These are phyloP conservation scores for Malania oleifera DNA, from an alignment of 164 flowering plant genomes.

Conservation along the genomic window DNA sequence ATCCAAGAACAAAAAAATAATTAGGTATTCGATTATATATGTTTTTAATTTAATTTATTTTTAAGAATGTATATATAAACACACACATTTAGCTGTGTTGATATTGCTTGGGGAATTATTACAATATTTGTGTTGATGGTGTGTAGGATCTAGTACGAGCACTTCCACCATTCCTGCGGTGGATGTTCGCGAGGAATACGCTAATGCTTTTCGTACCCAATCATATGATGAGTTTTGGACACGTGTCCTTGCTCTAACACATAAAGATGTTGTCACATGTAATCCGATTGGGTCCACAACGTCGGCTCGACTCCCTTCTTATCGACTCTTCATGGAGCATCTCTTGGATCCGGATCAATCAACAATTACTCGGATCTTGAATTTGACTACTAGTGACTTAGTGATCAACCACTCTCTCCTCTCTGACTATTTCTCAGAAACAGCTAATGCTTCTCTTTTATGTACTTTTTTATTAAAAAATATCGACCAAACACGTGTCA, in stretches of 20 bases:
- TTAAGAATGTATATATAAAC: too few species aligned
- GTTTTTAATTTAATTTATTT: too few species aligned
- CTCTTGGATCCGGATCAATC: slow-evolving; percentile 68
- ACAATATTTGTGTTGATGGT: neutral
- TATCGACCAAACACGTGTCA: slow-evolving; percentile 34
- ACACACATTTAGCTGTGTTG: too few species aligned
- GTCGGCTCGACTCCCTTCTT: slow-evolving; percentile 58
- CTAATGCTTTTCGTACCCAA: slow-evolving; percentile 68
- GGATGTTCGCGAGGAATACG: slow-evolving; percentile 66
- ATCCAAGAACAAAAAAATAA: too few species aligned
- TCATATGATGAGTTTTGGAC: slow-evolving; percentile 70
- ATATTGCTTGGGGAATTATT: too few species aligned
- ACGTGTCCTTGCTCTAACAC: slow-evolving; percentile 37
- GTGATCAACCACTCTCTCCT: slow-evolving; percentile 32
- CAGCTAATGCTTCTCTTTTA: slow-evolving; percentile 54
- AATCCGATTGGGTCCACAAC: slow-evolving; percentile 35
- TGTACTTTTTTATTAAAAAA: slow-evolving; percentile 46
- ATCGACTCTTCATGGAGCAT: slow-evolving; percentile 59
- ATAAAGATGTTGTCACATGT: slow-evolving; percentile 16
- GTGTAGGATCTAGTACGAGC: slow-evolving; percentile 2
- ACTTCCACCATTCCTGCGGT: neutral
- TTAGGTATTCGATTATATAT: too few species aligned
- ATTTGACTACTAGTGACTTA: slow-evolving; percentile 14
- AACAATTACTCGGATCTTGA: slow-evolving; percentile 34
- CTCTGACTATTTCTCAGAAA: slow-evolving; percentile 45